Evolutionary conservation across 2,329 filamentous ascomycete genomes (phyloP).

Genomic region (Nannizziopsis barbatae): DNA sequence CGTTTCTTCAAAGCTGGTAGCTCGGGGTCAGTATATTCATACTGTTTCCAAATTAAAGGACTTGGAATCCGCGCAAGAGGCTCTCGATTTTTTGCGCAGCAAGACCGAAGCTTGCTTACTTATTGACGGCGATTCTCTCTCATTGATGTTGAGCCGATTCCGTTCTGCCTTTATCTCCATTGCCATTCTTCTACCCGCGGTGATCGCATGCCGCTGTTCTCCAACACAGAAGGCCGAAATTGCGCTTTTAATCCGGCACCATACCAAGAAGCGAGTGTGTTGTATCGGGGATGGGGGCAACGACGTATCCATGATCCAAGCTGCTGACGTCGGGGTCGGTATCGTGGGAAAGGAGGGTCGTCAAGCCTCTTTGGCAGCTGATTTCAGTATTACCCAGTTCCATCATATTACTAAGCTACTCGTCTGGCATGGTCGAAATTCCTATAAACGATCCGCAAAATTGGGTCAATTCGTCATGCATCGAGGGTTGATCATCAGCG

Average conservation of each 20-base stretch:
- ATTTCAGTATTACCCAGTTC: slow-evolving; percentile 95
- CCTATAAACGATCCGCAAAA: slow-evolving; percentile 91
- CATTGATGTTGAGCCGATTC: slow-evolving; percentile 72
- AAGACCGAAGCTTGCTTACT: slow-evolving; percentile 80
- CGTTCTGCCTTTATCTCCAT: slow-evolving; percentile 75
- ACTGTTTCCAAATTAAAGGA: slow-evolving; percentile 76
- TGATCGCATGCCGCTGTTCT: slow-evolving; percentile 92
- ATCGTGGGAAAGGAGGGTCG: slow-evolving; percentile 97
- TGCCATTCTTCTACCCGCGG: slow-evolving; percentile 76
- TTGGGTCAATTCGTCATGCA: slow-evolving; percentile 97
- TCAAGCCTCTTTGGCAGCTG: slow-evolving; percentile 86
- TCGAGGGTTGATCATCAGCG: slow-evolving; percentile 83
- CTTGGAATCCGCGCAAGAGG: slow-evolving; percentile 74
- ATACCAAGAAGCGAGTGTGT: slow-evolving; percentile 89
- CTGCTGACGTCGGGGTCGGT: slow-evolving; percentile 91
- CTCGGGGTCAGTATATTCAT: slow-evolving; percentile 88
- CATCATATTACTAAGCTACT: slow-evolving; percentile 88
- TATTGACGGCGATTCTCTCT: slow-evolving; percentile 85
- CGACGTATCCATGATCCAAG: slow-evolving; percentile 98
- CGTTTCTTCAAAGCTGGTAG: slow-evolving; percentile 85
- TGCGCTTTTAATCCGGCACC: slow-evolving; percentile 75
- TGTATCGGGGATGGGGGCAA: slow-evolving; percentile 98
- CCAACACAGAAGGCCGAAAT: slow-evolving; percentile 95
- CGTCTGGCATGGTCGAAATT: slow-evolving; percentile 98
- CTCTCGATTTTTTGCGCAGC: slow-evolving; percentile 75